A percentile compares a stretch with the other conserved stretches of the same genome.
Evolutionary conservation across 495 filamentous ascomycete genomes (phyloP).

Genomic region (Xylaria longipes): DNA sequence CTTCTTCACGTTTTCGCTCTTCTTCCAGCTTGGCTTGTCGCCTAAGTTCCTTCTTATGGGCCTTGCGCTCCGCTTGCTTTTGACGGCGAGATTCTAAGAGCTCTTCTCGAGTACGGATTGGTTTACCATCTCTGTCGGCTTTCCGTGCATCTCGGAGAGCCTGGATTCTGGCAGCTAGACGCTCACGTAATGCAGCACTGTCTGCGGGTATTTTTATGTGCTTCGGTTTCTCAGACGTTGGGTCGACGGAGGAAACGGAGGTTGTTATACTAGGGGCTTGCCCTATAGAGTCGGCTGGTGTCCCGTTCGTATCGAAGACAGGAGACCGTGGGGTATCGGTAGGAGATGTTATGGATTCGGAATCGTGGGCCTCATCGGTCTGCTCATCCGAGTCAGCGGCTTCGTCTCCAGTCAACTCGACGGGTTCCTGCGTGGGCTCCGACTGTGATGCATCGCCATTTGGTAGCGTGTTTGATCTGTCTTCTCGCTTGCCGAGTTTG

Average conservation of each 20-base stretch:
- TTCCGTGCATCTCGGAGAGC: constrained; percentile 81
- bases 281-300: constrained; percentile 43
- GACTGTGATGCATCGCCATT: constrained; percentile 34
- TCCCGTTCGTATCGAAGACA: constrained; percentile 65
- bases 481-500: constrained; percentile 36
- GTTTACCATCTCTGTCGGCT: constrained; percentile 81
- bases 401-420: constrained; percentile 42
- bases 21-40: constrained; percentile 78
- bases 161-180: constrained; percentile 80
- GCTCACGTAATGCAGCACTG: constrained; percentile 71
- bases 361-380: constrained; percentile 46
- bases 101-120: constrained; percentile 82
- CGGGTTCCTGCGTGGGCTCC: constrained; percentile 44
- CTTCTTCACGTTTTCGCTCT: constrained; percentile 69
- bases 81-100: constrained; percentile 85
- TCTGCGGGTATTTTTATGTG: constrained; percentile 64
- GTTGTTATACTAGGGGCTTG: constrained; percentile 68
- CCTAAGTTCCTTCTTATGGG: constrained; percentile 83
- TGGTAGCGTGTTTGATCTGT: constrained; percentile 25
- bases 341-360: constrained; percentile 52
- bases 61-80: constrained; percentile 84
- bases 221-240: constrained; percentile 58
- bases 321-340: constrained; percentile 67
- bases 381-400: constrained; percentile 43
- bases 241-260: constrained; percentile 72